Evolutionary conservation across 352 stramenopile species (phyloP).

Genomic region (Phytophthora macrochlamydospora): DNA sequence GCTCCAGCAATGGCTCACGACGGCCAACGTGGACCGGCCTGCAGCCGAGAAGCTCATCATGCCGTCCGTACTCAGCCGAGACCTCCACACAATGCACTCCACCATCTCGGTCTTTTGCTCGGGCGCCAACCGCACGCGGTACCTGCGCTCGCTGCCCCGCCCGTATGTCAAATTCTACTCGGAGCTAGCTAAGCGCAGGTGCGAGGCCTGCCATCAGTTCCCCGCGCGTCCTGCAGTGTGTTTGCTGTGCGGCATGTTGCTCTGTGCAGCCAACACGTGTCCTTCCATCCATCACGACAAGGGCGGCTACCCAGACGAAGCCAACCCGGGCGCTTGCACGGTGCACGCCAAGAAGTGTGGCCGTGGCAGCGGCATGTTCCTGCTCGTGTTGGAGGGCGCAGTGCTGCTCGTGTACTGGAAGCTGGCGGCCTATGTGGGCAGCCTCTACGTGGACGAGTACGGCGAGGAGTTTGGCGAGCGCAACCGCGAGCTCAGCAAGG

Average conservation of each 20-base stretch:
- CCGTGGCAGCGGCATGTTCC: conserved; percentile 80
- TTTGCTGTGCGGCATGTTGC: conserved; percentile 78
- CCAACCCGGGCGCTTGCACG: conserved; percentile 82
- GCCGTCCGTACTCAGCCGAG: conserved; percentile 51
- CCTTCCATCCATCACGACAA: conserved; percentile 76
- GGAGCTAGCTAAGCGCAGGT: conserved; percentile 82
- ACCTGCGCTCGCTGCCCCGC: conserved; percentile 71
- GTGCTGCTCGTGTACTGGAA: conserved; percentile 90
- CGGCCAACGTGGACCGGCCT: conserved; percentile 52
- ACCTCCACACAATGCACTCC: conserved; percentile 82
- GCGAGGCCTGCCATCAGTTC: conserved; percentile 76
- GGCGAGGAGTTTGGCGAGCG: conserved; percentile 88
- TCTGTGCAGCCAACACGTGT: conserved; percentile 85
- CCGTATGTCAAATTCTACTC: conserved; percentile 89
- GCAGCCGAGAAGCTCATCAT: conserved; percentile 33
- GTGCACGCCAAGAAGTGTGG: conserved; percentile 88
- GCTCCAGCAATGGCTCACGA: conserved; percentile 78
- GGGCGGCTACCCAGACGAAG: conserved; percentile 73
- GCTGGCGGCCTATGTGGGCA: conserved; percentile 81
- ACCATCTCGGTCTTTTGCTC: conserved; percentile 77
- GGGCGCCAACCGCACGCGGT: conserved; percentile 66
- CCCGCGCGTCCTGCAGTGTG: conserved; percentile 83
- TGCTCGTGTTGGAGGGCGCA: conserved; percentile 83
- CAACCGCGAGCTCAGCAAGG: conserved; percentile 82
- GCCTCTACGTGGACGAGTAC: conserved; percentile 89